Conservation (phyloP, 2,329 filamentous ascomycete genomes). For the Diatrype stigma region DNA sequence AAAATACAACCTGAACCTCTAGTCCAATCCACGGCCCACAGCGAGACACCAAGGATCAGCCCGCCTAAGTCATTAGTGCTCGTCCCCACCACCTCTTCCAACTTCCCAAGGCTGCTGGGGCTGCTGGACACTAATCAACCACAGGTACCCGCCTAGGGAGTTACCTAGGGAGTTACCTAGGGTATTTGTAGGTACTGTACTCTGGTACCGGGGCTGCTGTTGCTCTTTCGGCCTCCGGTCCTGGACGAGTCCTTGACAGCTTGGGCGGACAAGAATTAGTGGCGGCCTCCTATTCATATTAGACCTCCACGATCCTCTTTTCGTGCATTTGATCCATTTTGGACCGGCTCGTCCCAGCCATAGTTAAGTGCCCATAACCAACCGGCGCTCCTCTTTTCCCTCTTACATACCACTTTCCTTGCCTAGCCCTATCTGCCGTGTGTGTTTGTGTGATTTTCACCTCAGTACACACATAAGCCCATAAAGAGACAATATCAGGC, state of each 20-base stretch:
- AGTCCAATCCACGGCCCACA: no score
- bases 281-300: not conserved
- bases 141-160: not conserved
- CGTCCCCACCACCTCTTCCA: not conserved
- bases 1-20: no score
- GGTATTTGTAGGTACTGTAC: not conserved
- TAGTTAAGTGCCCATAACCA: no score
- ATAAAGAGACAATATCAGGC: not conserved
- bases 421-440: not conserved
- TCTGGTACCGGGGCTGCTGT: not conserved
- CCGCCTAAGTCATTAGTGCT: not conserved
- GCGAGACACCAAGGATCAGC: not conserved
- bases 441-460: no score
- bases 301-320: not conserved
- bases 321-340: not conserved
- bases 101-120: not conserved
- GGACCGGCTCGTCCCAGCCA: not conserved
- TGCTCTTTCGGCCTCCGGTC: not conserved
- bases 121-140: not conserved
- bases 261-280: not conserved
- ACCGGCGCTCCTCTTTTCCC: not conserved
- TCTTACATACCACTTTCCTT: not conserved
- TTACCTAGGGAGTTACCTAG: not conserved
- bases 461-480: not conserved
- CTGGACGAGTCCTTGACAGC: not conserved